Evolutionary conservation across 768 basidiomycete species (phyloP), one percentile per base, ranked within the genome.

Genomic region (Phallus indusiatus): DNA sequence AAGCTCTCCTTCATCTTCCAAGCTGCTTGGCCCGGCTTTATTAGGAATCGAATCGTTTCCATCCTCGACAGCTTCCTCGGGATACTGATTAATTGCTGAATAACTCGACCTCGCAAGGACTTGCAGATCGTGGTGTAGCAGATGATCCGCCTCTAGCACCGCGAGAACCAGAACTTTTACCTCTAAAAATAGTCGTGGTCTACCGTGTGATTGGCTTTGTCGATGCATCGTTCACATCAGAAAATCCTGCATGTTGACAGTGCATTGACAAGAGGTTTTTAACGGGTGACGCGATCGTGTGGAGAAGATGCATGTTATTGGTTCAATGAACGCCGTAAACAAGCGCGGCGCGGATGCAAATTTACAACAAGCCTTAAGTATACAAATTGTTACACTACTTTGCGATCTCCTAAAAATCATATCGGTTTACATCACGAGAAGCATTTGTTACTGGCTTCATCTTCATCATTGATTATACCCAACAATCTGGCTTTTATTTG

Each of bases 401-500:
- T 28, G 7, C 2, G 28, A 3, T 28, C 28, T 28, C 28, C 28
- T 28, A n/a, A n/a, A n/a, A n/a, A n/a, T 28, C 7, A 7, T 28
- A 28, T 28, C 7, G 28, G 7, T 28, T 28, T 28, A 14, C 42
- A 42, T 42, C 42, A 42, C n/a, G 9, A n/a, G 12, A 42, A 42
- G 12, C 42, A 42, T 11, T n/a, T 42, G n/a, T 42, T 42, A 42
- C 42, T 42, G 4, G 42, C 12, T 42, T 42, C 42, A 42, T 37
- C 56, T 18, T 51, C 55, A 52, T 55, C 49, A 46, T 36, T 48
- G 22, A 53, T 52, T 17, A 56, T 21, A n/a, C 65, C 70, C 34
- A 74, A 60, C 53, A 73, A 68, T 10, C 67, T 67, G 1, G 72
- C 74, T 62, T 75, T 74, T 46, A 74, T 70, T 49, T 71, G 65